Percentiles rank a stretch among this genome's conserved stretches.
phyloP scores from a whole-genome alignment of 108 stramenopile genomes.

The Asterionellopsis glacialis region DNA sequence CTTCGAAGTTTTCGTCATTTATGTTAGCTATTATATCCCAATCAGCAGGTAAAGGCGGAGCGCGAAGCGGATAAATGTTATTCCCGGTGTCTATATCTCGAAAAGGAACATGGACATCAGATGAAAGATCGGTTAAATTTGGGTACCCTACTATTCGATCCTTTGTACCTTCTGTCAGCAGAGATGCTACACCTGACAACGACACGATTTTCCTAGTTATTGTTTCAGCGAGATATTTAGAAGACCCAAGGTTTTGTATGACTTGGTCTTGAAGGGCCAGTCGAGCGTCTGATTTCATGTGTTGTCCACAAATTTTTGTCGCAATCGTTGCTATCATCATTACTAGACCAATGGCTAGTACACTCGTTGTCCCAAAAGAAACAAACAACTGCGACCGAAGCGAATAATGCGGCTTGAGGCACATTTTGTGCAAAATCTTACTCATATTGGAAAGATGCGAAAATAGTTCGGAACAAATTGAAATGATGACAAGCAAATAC shows the following conservation, averaged over 20 bases:
- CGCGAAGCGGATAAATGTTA: constrained; percentile 34
- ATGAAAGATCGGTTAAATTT: constrained; percentile 17
- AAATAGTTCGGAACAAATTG: too few species aligned
- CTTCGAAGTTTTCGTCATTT: constrained; percentile 21
- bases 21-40: constrained; percentile 26
- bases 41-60: constrained; percentile 36
- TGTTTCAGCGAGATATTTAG: constrained; percentile 16
- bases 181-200: constrained; percentile 11
- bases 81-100: constrained; percentile 23
- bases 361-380: constrained; percentile 36
- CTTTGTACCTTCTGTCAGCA: constrained; percentile 32
- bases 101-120: constrained; percentile 32
- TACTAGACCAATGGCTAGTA: constrained; percentile 31
- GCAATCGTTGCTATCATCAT: constrained; percentile 29
- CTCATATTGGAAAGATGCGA: constrained; percentile 10
- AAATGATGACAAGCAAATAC: too few species aligned
- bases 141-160: constrained; percentile 59
- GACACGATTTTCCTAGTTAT: constrained; percentile 17
- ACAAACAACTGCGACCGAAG: constrained; percentile 46
- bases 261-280: constrained; percentile 16
- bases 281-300: constrained; percentile 20
- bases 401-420: constrained; percentile 41
- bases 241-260: constrained; percentile 13
- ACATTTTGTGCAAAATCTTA: constrained; percentile 13
- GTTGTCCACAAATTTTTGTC: constrained; percentile 20